phyloP scores from a whole-genome alignment of 148 eudicot genomes.

The Chenopodium quinoa region DNA sequence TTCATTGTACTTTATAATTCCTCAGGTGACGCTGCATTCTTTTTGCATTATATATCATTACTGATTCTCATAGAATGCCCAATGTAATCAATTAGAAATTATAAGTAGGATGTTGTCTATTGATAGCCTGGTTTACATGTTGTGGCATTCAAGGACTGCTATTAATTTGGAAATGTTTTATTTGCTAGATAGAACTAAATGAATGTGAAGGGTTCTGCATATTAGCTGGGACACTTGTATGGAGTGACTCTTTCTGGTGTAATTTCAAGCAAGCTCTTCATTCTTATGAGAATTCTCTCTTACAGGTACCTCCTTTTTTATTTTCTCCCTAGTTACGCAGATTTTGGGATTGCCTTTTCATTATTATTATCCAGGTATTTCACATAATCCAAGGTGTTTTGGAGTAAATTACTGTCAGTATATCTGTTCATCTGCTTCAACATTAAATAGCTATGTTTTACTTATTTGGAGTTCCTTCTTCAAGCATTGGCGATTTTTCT shows the following conservation, averaged over 20 bases:
- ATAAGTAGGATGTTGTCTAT: slow-evolving; percentile 4
- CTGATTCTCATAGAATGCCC: neutral
- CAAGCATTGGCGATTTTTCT: neutral
- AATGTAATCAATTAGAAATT: neutral
- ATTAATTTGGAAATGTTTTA: slow-evolving; percentile 21
- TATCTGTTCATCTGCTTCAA: neutral
- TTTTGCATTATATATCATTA: slow-evolving; percentile 25
- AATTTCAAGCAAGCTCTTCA: slow-evolving; percentile 61
- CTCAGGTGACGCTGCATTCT: slow-evolving; percentile 61
- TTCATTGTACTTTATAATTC: slow-evolving; percentile 70
- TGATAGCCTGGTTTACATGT: slow-evolving; percentile 9
- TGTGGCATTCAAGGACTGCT: slow-evolving; percentile 15
- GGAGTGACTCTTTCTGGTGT: slow-evolving; percentile 55
- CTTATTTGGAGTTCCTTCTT: neutral
- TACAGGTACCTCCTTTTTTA: slow-evolving; percentile 44
- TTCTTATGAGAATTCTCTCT: slow-evolving; percentile 50
- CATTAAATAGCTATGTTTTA: neutral
- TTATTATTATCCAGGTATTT: neutral
- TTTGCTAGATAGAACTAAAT: slow-evolving; percentile 76
- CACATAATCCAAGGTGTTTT: neutral
- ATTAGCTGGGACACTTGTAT: slow-evolving; percentile 73
- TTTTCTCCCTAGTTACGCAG: neutral
- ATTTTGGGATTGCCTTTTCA: slow-evolving; percentile 5
- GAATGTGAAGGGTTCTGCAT: slow-evolving; percentile 63
- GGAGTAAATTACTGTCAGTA: neutral